Evolutionary conservation across 768 basidiomycete species (phyloP), one percentile per base, ranked within the genome.

Genomic region (Chiua virens): DNA sequence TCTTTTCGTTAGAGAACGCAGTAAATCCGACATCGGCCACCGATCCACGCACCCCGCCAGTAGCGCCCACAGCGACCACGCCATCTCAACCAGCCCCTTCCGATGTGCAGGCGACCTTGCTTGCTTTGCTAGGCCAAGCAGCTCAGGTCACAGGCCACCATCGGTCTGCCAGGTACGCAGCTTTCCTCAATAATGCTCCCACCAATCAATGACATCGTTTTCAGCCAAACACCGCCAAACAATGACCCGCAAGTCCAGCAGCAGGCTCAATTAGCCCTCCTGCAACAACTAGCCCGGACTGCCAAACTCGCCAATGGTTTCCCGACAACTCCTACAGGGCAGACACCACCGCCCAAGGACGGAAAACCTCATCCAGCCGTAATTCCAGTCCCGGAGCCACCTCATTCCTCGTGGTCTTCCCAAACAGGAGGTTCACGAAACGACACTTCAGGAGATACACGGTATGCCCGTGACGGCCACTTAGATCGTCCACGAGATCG

Each of bases 231-330:
- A 81, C 63, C 66, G 54, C 62, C 81, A 83, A 87, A 82, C 62
- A 80, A 68, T 7, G 62, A 72, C 49, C 71, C 69, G 42, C 70
- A 70, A 45, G 60, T 81, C 30, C 30, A 34, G 60, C 79, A 81
- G 55, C 69, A 79, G 45, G 71, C 75, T 54, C 86, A 87, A 64
- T 72, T 92, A 49, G 83, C 86, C 42, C 73, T 89, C 57, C 73
- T 93, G 61, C 88, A 90, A 64, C 89, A 89, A 65, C 77, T 92
- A 65, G 78, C 87, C 47, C 81, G 83, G 61, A 79, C 80, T 60
- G 80, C 85, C 37, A 76, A 71, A 53, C 65, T 67, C 36, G 67
- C 60, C 58, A 75, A 67, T 50, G 70, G 54, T 49, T 71, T 58
- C 7, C 45, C 49, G 22, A 56, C 61, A 2, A 56, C 59, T 18